Base-by-base conservation (phyloP, 257 asterid genomes). In the Primulina huaijiensis region DNA sequence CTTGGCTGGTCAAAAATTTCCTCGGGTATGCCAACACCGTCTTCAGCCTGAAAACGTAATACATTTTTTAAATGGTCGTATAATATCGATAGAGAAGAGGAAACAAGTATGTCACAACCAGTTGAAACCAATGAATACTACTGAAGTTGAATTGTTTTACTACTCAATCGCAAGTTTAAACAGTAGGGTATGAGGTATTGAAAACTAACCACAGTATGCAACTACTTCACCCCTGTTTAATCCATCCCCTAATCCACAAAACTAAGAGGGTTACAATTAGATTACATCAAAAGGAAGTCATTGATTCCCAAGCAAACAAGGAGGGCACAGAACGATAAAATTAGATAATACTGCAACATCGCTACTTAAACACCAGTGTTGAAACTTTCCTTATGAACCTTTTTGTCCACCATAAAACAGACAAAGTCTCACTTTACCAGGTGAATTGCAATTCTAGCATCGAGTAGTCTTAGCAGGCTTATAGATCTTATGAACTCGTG, bases 1-100 rank as follows among this genome's bases (percentile, higher is more conserved):
- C 88, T 94, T 68, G 97, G 68, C 66, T 76, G 97, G 70, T 89
- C 99, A 77, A 91, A 86, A 69, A 91, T 78, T 75, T 94, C 99
- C 89, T 94, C 99, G 0, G 99, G 99, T 57, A 94, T 82, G 70
- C 99, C 99, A 71, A 85, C 71, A 55, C 99, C 99, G 67, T 94
- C 99, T 87, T 94, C 97, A 79, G 99, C 99, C 99, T 94, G 89
- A 76, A 81, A 65, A 38, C 4, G 69, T 50, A 74, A 80, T 72
- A 75, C 55, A 2, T 25, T 67, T 56, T 46, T 62, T 29, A 63
- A 52, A 71, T 65, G 40, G 34, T 35, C 33, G 62, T 19, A 20
- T 30, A 60, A 68, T 25, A 8, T 37, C 5, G 40, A 27, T 20
- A 37, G 5, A 38, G 34, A 33, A 23, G 61, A 17, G 55, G 33